Evolutionary conservation across 768 basidiomycete species (phyloP).

Genomic region (Dacryopinax primogenitus): DNA sequence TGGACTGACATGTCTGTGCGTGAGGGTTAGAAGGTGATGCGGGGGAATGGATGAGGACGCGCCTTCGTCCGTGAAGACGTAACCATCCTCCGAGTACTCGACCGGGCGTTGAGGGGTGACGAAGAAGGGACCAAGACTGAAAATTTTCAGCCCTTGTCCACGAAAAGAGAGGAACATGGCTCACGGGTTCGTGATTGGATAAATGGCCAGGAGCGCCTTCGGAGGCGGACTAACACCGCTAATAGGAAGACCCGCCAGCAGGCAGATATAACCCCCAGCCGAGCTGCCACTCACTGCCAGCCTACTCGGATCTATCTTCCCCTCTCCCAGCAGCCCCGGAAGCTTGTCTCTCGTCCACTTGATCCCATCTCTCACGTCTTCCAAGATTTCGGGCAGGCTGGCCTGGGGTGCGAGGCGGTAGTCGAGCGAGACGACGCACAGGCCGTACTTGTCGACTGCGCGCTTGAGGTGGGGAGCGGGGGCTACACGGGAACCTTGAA

Average conservation of each 20-base stretch:
- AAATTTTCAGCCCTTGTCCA: background rate
- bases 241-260: background rate
- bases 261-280: background rate
- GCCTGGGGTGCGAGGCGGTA: conserved; percentile 29
- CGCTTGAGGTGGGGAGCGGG: conserved; percentile 24
- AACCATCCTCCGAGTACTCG: conserved; percentile 2
- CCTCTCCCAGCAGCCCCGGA: background rate
- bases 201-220: background rate
- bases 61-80: conserved; percentile 4
- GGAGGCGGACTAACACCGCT: background rate
- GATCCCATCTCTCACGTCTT: conserved; percentile 20
- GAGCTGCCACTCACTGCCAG: background rate
- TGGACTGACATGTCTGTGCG: conserved; percentile 3
- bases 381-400: conserved; percentile 25
- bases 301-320: background rate
- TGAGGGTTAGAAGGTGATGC: background rate
- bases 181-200: background rate
- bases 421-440: conserved; percentile 26
- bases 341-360: conserved; percentile 7
- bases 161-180: background rate
- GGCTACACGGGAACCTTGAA: conserved; percentile 19
- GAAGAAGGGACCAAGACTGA: conserved; percentile 2
- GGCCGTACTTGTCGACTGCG: conserved; percentile 15
- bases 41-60: background rate
- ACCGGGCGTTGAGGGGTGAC: background rate